phyloP scores from a whole-genome alignment of 106 monocot genomes.

The Dendrobium chrysotoxum region DNA sequence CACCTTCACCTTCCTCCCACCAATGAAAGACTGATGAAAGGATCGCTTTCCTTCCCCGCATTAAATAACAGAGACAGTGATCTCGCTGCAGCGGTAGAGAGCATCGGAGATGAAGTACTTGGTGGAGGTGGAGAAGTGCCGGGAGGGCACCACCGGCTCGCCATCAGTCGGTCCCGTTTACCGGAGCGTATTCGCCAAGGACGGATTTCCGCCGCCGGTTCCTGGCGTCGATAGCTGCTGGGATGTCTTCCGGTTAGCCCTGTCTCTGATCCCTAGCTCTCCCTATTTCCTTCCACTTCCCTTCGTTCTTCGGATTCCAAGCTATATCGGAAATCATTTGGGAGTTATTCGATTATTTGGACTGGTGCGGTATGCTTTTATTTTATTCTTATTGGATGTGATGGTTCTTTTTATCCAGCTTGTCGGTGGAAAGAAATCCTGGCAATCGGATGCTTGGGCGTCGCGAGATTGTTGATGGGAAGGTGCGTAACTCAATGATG shows the following conservation, averaged over 20 bases:
- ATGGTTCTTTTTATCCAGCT: constrained; percentile 18
- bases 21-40: not conserved
- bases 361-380: not conserved
- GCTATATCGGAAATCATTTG: not conserved
- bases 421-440: constrained; percentile 57
- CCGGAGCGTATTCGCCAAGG: constrained; percentile 78
- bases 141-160: constrained; percentile 18
- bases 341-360: not conserved
- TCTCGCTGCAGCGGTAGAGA: not conserved
- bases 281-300: not conserved
- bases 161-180: constrained; percentile 74
- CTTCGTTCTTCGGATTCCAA: not conserved
- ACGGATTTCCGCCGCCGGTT: constrained; percentile 58
- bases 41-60: not conserved
- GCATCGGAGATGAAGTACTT: constrained; percentile 47
- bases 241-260: constrained; percentile 73
- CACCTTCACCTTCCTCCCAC: not conserved
- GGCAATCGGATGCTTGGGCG: constrained; percentile 74
- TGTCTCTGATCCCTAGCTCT: not conserved
- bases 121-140: constrained; percentile 67
- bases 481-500: constrained; percentile 24
- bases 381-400: not conserved
- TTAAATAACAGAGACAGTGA: not conserved
- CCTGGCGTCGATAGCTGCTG: constrained; percentile 69
- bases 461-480: constrained; percentile 58